These are phyloP conservation scores for Boletus sp. DNA, from an alignment of 768 basidiomycete species.

Conservation along the genomic window DNA sequence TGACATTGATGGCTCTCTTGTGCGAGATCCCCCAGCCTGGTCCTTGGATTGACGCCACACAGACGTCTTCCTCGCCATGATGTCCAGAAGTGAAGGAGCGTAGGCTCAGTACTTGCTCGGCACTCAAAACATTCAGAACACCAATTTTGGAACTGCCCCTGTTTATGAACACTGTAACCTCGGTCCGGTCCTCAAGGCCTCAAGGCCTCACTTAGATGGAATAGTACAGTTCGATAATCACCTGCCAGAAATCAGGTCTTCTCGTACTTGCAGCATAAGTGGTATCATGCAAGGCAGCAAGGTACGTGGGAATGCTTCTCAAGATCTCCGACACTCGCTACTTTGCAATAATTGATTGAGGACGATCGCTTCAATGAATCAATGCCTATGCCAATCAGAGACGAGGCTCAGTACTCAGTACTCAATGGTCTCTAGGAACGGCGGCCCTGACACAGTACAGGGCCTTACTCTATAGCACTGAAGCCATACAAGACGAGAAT, in stretches of 20 bases:
- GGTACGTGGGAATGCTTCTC: too few species aligned
- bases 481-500: background rate
- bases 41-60: background rate
- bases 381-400: too few species aligned
- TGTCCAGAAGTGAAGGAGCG: background rate
- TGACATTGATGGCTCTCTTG: background rate
- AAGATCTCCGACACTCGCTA: too few species aligned
- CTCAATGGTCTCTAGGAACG: too few species aligned
- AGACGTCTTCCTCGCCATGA: slow-evolving; percentile 8
- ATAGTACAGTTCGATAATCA: too few species aligned
- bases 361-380: background rate
- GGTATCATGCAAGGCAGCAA: too few species aligned
- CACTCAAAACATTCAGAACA: background rate
- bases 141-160: slow-evolving; percentile 13
- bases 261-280: too few species aligned
- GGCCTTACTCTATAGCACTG: background rate
- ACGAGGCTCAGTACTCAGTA: too few species aligned
- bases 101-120: background rate
- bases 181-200: too few species aligned
- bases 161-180: background rate
- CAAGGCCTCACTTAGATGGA: too few species aligned
- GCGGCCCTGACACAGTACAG: too few species aligned
- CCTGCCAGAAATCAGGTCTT: too few species aligned
- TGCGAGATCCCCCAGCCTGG: background rate
- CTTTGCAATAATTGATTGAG: background rate